phyloP scores from a whole-genome alignment of 768 basidiomycete genomes.

The Boletales sp. region DNA sequence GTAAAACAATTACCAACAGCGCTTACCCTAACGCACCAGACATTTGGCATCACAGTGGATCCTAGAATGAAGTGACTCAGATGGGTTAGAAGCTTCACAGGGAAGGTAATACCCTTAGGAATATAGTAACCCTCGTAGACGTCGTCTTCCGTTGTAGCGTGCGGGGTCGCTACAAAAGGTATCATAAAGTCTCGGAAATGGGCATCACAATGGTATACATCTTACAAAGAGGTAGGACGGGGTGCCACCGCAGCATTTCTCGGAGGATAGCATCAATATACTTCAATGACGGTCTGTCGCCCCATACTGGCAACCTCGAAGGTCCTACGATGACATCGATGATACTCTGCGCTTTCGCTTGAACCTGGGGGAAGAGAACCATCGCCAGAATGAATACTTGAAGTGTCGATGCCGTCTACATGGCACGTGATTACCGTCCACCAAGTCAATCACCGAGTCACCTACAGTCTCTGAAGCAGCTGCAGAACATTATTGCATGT shows the following conservation, averaged over 20 bases:
- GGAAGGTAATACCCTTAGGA: constrained; percentile 18
- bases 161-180: constrained; percentile 9
- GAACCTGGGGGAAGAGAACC: constrained; percentile 28
- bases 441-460: neutral
- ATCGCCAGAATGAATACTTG: constrained; percentile 34
- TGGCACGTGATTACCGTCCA: neutral
- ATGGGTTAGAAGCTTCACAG: neutral
- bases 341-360: constrained; percentile 25
- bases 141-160: constrained; percentile 19
- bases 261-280: constrained; percentile 27
- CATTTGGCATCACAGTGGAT: constrained; percentile 23
- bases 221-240: constrained; percentile 23
- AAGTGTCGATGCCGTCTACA: constrained; percentile 25
- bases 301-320: constrained; percentile 24
- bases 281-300: constrained; percentile 23
- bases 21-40: constrained; percentile 19
- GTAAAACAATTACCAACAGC: neutral
- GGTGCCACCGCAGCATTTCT: constrained; percentile 27
- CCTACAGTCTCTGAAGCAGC: constrained; percentile 19
- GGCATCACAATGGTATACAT: neutral
- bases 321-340: constrained; percentile 27
- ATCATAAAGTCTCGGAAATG: neutral
- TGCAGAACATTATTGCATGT: neutral
- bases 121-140: constrained; percentile 26
- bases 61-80: constrained; percentile 10